Base-by-base conservation (phyloP, 768 basidiomycete species). In the Trametes cingulata region DNA sequence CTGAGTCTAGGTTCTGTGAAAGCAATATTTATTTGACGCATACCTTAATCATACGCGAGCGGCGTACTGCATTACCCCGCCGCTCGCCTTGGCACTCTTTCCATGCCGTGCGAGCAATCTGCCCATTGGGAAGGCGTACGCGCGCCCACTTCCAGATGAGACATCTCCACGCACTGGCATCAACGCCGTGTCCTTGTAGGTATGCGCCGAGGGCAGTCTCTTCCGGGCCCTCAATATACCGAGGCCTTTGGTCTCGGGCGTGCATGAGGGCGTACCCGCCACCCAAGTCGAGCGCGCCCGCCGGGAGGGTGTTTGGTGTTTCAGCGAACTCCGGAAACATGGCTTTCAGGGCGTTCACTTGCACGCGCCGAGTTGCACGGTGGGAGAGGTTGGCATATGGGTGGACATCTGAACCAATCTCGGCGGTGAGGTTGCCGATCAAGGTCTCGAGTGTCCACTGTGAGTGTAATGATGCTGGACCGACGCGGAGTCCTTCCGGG, bases 51-150 rank as follows among this genome's bases (percentile, higher is more conserved):
- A 58, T 62, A 20, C 65, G 36, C 8, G 61, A 27, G 8, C 20
- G 39, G 3, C 61, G 36, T 3, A 65, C 35, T 5, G 43, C 17
- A 14, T 45, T 20, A 3, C 13, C 25, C 19, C 24, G 9, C n/a
- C 45, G 33, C 12, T 24, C 41, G 20, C 50, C 29, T 8, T 13
- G 14, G 17, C 22, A 22, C 35, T 60, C 58, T 24, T 53, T 60
- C 58, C 58, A 60, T 12, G 27, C 25, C 20, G 51, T 53, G 29
- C 58, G 58, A 25, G 59, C 59, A 22, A 61, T 47, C 40, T 61
- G 59, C 17, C 52, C 52, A 69, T 35, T 68, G 65, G 25, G 69
- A 64, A 15, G 73, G 51, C 1, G 72, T 55, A 20, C 73, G 68
- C 49, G 68, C 65, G 29, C 74, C 59, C 59, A 61, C 36, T 50